phyloP scores from a whole-genome alignment of 2,329 filamentous ascomycete species.

The Microdochium trichocladiopsis region DNA sequence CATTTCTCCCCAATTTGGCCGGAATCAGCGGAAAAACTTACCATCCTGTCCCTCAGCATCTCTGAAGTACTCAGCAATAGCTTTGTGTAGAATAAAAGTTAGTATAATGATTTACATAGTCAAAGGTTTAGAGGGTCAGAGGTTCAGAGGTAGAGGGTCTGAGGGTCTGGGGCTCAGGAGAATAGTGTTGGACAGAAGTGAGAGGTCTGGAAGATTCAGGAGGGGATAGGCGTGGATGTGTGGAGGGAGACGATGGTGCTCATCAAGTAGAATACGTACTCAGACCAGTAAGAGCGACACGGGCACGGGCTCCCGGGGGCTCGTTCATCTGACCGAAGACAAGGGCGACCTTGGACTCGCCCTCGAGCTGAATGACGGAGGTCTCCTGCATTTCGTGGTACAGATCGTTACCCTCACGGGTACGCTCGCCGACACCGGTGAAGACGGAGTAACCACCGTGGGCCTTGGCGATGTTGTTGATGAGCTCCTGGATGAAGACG shows the following conservation, averaged over 20 bases:
- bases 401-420: slow-evolving; percentile 99
- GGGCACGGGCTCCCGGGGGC: slow-evolving; percentile 97
- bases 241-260: too few relatives aligned
- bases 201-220: too few relatives aligned
- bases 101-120: neutral
- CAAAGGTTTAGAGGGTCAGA: neutral
- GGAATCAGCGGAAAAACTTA: slow-evolving; percentile 30
- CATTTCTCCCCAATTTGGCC: too few relatives aligned
- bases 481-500: slow-evolving; percentile 99
- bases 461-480: slow-evolving; percentile 99
- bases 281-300: slow-evolving; percentile 93
- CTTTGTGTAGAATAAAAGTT: neutral
- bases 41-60: slow-evolving; percentile 77
- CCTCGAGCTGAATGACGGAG: slow-evolving; percentile 97
- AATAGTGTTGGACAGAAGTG: too few relatives aligned
- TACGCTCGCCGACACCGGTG: slow-evolving; percentile 99
- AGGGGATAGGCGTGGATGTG: neutral
- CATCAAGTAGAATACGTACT: too few relatives aligned
- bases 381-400: slow-evolving; percentile 99
- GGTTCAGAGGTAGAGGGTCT: neutral
- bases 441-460: slow-evolving; percentile 99
- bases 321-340: slow-evolving; percentile 99
- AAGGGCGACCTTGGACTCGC: slow-evolving; percentile 98
- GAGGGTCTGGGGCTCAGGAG: too few relatives aligned
- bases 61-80: slow-evolving; percentile 78